Evolutionary conservation across 345 rosid species (phyloP), one percentile per base, ranked within the genome.

Genomic region (Geranium rotundifolium): DNA sequence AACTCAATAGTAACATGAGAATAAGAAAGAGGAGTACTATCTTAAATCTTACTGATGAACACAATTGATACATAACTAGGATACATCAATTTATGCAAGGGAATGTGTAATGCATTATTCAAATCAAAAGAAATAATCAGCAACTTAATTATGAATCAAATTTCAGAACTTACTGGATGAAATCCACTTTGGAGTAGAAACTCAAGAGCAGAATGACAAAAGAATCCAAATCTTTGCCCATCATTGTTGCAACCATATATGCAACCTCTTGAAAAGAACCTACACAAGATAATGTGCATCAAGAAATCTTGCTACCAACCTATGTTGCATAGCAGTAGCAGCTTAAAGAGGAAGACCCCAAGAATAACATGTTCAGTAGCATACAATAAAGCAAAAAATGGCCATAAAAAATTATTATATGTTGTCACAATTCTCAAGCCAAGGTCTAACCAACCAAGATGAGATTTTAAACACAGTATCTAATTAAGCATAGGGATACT

Each of bases 201-300:
- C 72, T 92, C 98, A 58, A 92, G 88, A 65, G 98, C 96, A 16
- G 98, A 90, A 58, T 87, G 98, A 77, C 96, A 89, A 74, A 92
- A 92, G 80, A 87, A 89, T 63, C 84, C 88, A 68, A 89, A 89
- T 71, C 98, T 84, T 75, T 78, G 82, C 58, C 85, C 90, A 77
- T 92, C 96, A 72, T 92, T 84, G 30, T 70, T 71, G 69, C 88
- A 69, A 66, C 96, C 98, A 69, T 92, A 92, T 61, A 89, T 69
- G 67, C 93, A 82, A 7, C 96, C 93, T 65, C 72, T 73, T 78
- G 31, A 20, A 62, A 92, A 85, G 68, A 89, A 72, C 57, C 98
- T 92, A 81, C 69, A 62, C 65, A 64, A 61, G 56, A 59, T 23
- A 61, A 62, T 19, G 41, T 34, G 41, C 41, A 67, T n/a, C 37